Percentiles rank a stretch among this genome's conserved stretches.
phyloP scores from a whole-genome alignment of 805 yeast genomes.

The Candida sonorensis region DNA sequence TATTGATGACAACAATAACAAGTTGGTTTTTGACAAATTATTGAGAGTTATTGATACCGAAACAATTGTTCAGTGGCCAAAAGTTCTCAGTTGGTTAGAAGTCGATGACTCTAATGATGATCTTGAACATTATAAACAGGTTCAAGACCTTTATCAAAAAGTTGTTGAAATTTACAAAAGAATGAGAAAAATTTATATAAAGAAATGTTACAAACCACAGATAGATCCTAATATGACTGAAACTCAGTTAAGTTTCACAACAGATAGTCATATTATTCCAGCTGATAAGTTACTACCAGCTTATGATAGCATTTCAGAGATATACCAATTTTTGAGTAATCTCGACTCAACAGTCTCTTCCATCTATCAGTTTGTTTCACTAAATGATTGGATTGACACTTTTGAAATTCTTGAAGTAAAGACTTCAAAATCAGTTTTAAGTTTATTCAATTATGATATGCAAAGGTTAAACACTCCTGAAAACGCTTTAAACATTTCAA shows the following conservation, averaged over 20 bases:
- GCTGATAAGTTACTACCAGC: constrained; percentile 27
- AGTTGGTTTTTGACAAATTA: constrained; percentile 54
- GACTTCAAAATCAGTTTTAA: constrained; percentile 47
- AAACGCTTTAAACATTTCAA: constrained; percentile 54
- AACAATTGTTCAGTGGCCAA: constrained; percentile 45
- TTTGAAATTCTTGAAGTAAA: constrained; percentile 70
- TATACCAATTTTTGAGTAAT: constrained; percentile 56
- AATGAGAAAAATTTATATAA: constrained; percentile 62
- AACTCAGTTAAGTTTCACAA: constrained; percentile 24
- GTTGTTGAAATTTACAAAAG: constrained; percentile 47
- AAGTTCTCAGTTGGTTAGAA: constrained; percentile 21
- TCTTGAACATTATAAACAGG: constrained; percentile 9
- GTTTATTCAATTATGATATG: constrained; percentile 49
- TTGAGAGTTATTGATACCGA: constrained; percentile 65
- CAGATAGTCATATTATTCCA: constrained; percentile 32
- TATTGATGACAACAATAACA: constrained; percentile 56
- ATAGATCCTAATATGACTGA: constrained; percentile 31
- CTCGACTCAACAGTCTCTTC: constrained; percentile 57
- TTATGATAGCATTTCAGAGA: constrained; percentile 34
- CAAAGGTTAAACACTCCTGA: constrained; percentile 37
- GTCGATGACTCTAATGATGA: constrained; percentile 10
- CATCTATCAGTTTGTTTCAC: constrained; percentile 48
- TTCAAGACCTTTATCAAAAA: constrained; percentile 16
- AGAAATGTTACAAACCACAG: constrained; percentile 62
- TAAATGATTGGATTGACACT: constrained; percentile 73